These are phyloP conservation scores for Leccinum fuscescens DNA, from an alignment of 1,284 basidiomycete species.

Conservation along the genomic window DNA sequence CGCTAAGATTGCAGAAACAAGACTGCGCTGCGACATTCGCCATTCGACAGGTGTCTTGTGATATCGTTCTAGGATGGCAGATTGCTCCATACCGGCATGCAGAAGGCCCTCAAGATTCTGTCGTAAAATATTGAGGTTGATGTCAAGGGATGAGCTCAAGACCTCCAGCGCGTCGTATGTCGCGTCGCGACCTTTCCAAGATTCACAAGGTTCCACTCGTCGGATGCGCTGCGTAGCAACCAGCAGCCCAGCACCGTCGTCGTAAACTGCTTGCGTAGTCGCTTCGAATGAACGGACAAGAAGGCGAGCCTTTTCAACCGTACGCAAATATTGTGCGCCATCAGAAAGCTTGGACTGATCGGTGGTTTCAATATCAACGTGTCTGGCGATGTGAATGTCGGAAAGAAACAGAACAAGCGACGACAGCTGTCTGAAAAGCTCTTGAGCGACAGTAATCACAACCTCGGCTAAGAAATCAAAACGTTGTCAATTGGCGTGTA, in stretches of 20 bases:
- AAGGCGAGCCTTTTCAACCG: constrained; percentile 45
- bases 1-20: constrained; percentile 31
- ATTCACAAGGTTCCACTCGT: constrained; percentile 29
- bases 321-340: constrained; percentile 40
- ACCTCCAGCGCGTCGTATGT: constrained; percentile 34
- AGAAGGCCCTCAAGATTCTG: constrained; percentile 44
- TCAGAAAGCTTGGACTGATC: constrained; percentile 19
- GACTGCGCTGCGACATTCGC: constrained; percentile 45
- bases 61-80: constrained; percentile 39
- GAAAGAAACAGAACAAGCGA: constrained; percentile 44
- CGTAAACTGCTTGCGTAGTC: constrained; percentile 50
- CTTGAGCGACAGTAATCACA: constrained; percentile 28
- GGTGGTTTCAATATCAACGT: too few species aligned
- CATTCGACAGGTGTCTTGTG: constrained; percentile 47
- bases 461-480: constrained; percentile 16
- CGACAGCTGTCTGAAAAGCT: constrained; percentile 38
- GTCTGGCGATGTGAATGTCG: constrained; percentile 45
- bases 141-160: constrained; percentile 32
- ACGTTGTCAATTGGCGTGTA: constrained; percentile 5
- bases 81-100: constrained; percentile 41
- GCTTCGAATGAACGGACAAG: constrained; percentile 51
- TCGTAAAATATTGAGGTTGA: constrained; percentile 36
- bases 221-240: constrained; percentile 38
- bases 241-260: constrained; percentile 47
- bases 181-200: constrained; percentile 26